Conservation (phyloP, 164 flowering plant genomes). For the Paratinospora sagittata region DNA sequence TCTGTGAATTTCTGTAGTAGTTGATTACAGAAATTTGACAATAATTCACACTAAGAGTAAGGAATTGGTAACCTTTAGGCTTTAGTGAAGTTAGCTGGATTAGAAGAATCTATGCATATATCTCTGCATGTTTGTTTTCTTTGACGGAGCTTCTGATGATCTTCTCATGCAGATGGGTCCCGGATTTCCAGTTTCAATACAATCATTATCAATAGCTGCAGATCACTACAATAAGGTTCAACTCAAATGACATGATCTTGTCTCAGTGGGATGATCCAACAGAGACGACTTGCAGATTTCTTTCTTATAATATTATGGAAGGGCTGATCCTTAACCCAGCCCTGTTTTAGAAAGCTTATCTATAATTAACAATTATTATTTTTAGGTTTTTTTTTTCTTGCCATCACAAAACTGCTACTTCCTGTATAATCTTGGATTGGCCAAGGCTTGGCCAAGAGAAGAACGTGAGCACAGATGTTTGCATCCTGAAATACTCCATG, state of each 20-base stretch:
- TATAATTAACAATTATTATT: background rate
- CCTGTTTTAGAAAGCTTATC: background rate
- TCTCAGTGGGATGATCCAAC: background rate
- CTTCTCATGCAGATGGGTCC: conserved; percentile 79
- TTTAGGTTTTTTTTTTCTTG: background rate
- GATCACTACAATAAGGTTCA: conserved; percentile 58
- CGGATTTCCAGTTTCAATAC: conserved; percentile 69
- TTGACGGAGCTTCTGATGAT: background rate
- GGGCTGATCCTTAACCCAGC: background rate
- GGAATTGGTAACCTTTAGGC: too few species aligned
- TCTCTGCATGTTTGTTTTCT: background rate
- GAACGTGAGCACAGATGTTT: background rate
- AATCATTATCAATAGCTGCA: conserved; percentile 71
- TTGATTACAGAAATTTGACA: too few species aligned
- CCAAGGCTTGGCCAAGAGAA: background rate
- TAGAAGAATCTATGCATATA: too few species aligned
- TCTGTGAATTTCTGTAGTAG: too few species aligned
- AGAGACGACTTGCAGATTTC: background rate
- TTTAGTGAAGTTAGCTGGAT: too few species aligned
- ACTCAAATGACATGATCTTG: conserved; percentile 20
- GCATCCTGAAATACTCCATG: background rate
- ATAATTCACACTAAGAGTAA: too few species aligned
- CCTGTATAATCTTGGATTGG: background rate
- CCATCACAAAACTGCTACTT: too few species aligned
- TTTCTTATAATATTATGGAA: background rate